Conservation (phyloP, 306 rosid genomes). For the Gleditsia sinensis region DNA sequence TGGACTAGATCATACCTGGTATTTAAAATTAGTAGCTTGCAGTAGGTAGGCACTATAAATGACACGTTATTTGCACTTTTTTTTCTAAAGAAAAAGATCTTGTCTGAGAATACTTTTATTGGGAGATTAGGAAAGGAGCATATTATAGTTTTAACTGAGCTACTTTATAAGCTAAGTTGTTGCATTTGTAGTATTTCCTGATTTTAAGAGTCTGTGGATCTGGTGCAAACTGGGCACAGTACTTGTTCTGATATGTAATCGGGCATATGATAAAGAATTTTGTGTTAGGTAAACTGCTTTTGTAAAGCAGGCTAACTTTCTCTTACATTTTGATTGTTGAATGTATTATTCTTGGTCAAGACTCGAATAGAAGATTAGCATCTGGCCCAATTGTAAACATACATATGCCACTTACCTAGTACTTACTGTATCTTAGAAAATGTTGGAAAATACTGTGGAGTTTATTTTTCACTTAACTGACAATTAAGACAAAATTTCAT, state of each 20-base stretch:
- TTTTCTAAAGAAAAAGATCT: no score
- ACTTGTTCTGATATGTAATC: background rate
- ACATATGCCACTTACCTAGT: background rate
- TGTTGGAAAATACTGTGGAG: background rate
- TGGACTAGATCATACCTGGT: background rate
- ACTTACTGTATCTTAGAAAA: background rate
- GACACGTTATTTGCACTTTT: no score
- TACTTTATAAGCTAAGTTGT: no score
- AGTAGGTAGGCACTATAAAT: background rate
- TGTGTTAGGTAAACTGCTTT: background rate
- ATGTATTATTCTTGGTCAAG: background rate
- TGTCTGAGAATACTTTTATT: background rate
- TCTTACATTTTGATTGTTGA: background rate
- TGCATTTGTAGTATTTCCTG: background rate
- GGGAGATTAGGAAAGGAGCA: background rate
- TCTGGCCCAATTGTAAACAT: background rate
- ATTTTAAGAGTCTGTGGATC: background rate
- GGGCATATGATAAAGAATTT: background rate
- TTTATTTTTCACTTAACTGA: background rate
- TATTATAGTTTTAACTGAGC: background rate
- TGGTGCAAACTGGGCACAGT: no score
- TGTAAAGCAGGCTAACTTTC: background rate
- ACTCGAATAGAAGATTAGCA: background rate
- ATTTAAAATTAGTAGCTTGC: background rate
- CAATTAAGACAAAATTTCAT: background rate